Evolutionary conservation across 768 basidiomycete species (phyloP).

Genomic region (Rhizopogon vesiculosus): DNA sequence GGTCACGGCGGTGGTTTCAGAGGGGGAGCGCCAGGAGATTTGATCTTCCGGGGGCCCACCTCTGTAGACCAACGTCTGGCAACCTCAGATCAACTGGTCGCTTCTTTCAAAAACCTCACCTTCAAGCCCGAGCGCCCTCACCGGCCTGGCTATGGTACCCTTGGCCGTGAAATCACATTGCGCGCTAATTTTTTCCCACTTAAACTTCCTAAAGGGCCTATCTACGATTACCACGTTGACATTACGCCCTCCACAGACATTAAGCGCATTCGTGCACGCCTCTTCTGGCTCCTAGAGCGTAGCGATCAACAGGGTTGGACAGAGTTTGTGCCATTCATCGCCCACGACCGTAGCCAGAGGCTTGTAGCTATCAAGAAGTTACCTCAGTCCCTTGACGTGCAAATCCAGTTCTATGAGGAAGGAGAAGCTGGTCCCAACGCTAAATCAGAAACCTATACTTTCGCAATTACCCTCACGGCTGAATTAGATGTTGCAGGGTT

Average conservation of each 20-base stretch:
- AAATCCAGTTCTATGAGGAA: constrained; percentile 35
- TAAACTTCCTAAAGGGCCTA: constrained; percentile 30
- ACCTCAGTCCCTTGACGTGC: constrained; percentile 30
- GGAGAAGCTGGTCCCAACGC: constrained; percentile 29
- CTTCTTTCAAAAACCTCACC: constrained; percentile 22
- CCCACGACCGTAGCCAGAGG: constrained; percentile 38
- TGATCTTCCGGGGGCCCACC: constrained; percentile 25
- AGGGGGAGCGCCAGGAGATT: too few relatives aligned
- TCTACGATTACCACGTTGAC: constrained; percentile 43
- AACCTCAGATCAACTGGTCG: constrained; percentile 20
- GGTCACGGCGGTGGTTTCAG: too few relatives aligned
- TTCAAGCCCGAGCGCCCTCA: constrained; percentile 35
- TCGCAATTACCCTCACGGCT: constrained; percentile 29
- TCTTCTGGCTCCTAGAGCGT: constrained; percentile 40
- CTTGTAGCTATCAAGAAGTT: constrained; percentile 37
- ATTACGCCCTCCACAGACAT: constrained; percentile 30
- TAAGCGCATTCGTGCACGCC: constrained; percentile 33
- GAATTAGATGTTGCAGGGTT: constrained; percentile 28
- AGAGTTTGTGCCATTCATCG: constrained; percentile 26
- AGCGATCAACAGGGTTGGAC: constrained; percentile 32
- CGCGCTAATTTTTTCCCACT: constrained; percentile 50
- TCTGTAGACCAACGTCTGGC: constrained; percentile 31
- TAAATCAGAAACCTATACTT: constrained; percentile 29
- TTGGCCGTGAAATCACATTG: constrained; percentile 34
- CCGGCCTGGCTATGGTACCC: constrained; percentile 42